phyloP scores from a whole-genome alignment of 2,329 filamentous ascomycete genomes.

The Fonsecaea pedrosoi region DNA sequence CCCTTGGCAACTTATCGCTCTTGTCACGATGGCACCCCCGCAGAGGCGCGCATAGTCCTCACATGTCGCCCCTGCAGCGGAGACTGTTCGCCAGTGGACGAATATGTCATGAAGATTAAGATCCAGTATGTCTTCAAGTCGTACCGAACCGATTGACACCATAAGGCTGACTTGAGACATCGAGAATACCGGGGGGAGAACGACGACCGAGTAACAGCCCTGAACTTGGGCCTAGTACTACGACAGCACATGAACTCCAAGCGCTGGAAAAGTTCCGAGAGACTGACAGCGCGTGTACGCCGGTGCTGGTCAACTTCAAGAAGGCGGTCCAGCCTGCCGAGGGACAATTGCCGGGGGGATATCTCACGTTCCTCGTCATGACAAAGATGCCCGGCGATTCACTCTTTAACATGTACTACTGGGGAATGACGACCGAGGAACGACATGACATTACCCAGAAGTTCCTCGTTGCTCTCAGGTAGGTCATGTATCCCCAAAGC shows the following conservation, averaged over 20 bases:
- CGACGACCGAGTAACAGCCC: slow-evolving; percentile 22
- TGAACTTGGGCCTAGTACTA: slow-evolving; percentile 35
- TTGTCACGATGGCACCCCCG: slow-evolving; percentile 38
- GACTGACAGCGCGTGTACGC: slow-evolving; percentile 32
- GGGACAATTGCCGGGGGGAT: slow-evolving; percentile 38
- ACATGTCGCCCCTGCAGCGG: slow-evolving; percentile 26
- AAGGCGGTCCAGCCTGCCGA: slow-evolving; percentile 33
- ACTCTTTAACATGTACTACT: slow-evolving; percentile 37
- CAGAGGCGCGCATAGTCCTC: slow-evolving; percentile 36
- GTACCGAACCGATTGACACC: not conserved
- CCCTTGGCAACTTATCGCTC: slow-evolving; percentile 36
- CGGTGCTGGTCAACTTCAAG: slow-evolving; percentile 38
- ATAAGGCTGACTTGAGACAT: slow-evolving; percentile 16
- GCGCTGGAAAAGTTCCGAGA: slow-evolving; percentile 37
- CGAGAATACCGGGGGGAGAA: slow-evolving; percentile 28
- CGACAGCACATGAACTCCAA: slow-evolving; percentile 38
- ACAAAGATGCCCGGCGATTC: slow-evolving; percentile 40
- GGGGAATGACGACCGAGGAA: slow-evolving; percentile 35
- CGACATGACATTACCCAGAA: slow-evolving; percentile 27
- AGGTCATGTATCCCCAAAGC: not conserved
- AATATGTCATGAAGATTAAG: slow-evolving; percentile 39
- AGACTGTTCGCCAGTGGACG: slow-evolving; percentile 4
- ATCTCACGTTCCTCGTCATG: slow-evolving; percentile 41
- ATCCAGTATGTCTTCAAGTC: slow-evolving; percentile 27
- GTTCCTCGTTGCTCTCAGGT: slow-evolving; percentile 33